A percentile compares a stretch with the other conserved stretches of the same genome.
phyloP scores from a whole-genome alignment of 1,284 basidiomycete genomes.

The Meripilus lineatus region DNA sequence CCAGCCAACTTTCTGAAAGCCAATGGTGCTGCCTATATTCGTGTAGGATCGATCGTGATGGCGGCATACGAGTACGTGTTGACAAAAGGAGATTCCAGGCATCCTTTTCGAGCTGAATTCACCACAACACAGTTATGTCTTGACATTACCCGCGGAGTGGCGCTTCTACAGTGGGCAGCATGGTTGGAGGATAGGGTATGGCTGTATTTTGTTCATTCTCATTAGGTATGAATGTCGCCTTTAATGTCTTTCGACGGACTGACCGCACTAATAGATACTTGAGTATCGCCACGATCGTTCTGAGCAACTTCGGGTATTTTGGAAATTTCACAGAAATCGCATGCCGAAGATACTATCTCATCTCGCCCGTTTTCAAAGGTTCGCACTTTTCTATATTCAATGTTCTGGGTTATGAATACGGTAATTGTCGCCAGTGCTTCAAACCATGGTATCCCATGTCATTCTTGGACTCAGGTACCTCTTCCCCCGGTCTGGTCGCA shows the following conservation, averaged over 20 bases:
- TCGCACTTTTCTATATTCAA: conserved; percentile 2
- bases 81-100: neutral
- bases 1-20: neutral
- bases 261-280: conserved; percentile 25
- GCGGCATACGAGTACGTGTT: conserved; percentile 26
- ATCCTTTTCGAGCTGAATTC: neutral
- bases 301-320: conserved; percentile 37
- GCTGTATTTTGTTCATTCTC: conserved; percentile 31
- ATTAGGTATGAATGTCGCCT: conserved; percentile 27
- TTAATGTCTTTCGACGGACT: no score
- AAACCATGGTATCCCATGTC: conserved; percentile 48
- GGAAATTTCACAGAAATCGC: conserved; percentile 16
- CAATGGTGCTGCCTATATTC: conserved; percentile 17
- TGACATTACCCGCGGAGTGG: conserved; percentile 36
- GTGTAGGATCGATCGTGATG: conserved; percentile 23
- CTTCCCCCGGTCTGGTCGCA: neutral
- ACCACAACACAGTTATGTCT: conserved; percentile 29
- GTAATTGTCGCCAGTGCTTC: conserved; percentile 34
- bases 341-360: conserved; percentile 35
- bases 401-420: neutral
- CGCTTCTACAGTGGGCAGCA: conserved; percentile 35
- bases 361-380: conserved; percentile 52
- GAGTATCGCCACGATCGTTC: conserved; percentile 30
- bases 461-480: conserved; percentile 50
- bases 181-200: conserved; percentile 19